Evolutionary conservation across 371 early-diverging fungal genomes (phyloP).

Genomic region (Gilbertella persicaria): DNA sequence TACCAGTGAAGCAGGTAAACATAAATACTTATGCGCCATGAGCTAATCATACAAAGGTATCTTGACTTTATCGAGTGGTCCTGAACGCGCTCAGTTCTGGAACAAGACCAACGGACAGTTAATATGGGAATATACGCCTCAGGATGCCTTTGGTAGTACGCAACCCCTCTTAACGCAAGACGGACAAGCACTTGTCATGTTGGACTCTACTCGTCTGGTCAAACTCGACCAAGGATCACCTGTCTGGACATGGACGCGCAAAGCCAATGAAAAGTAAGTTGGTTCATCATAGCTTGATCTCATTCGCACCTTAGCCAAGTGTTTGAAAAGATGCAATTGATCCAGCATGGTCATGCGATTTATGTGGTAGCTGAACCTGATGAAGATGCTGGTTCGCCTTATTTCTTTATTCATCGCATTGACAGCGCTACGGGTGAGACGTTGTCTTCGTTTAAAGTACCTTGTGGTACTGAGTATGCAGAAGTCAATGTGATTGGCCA

Average conservation of each 20-base stretch:
- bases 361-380: conserved; percentile 20
- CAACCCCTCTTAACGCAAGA: conserved; percentile 19
- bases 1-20: conserved; percentile 28
- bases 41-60: too few species aligned
- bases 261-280: conserved; percentile 16
- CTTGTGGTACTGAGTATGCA: conserved; percentile 13
- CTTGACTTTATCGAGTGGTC: conserved; percentile 40
- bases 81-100: conserved; percentile 52
- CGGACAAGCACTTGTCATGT: conserved; percentile 18
- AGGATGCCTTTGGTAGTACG: conserved; percentile 2
- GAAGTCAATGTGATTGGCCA: conserved; percentile 24
- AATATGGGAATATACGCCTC: conserved; percentile 20
- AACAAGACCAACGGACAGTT: conserved; percentile 34
- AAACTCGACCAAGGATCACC: conserved; percentile 20
- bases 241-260: conserved; percentile 23
- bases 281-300: neutral
- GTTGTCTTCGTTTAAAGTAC: conserved; percentile 13
- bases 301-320: neutral
- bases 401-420: conserved; percentile 16
- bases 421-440: conserved; percentile 21
- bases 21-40: too few species aligned
- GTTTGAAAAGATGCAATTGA: conserved; percentile 5
- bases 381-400: conserved; percentile 7
- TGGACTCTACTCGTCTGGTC: conserved; percentile 7
- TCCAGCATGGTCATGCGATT: conserved; percentile 16